Percentiles rank a stretch among this genome's conserved stretches.
phyloP scores from a whole-genome alignment of 345 rosid species.

The Geranium rotundifolium region DNA sequence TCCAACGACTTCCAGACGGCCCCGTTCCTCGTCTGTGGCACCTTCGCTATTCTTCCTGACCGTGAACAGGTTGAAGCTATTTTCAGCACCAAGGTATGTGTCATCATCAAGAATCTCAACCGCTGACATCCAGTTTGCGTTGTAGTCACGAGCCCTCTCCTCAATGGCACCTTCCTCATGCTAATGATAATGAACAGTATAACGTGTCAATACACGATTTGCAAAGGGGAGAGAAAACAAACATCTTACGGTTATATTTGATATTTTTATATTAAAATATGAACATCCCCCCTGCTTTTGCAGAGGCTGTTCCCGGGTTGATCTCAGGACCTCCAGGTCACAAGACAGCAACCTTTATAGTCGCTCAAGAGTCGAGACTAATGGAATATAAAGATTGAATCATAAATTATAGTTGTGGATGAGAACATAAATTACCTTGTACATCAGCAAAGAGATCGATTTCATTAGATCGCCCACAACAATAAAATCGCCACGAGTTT shows the following conservation, averaged over 20 bases:
- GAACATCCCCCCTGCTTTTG: not conserved
- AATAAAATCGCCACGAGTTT: conserved; percentile 93
- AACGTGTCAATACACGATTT: not conserved
- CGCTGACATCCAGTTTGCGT: conserved; percentile 89
- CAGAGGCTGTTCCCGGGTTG: too few species aligned
- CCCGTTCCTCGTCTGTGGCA: conserved; percentile 72
- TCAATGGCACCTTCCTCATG: conserved; percentile 88
- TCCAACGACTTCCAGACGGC: conserved; percentile 79
- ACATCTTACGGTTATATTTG: not conserved
- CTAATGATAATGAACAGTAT: conserved; percentile 23
- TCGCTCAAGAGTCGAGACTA: too few species aligned
- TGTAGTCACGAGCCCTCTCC: conserved; percentile 79
- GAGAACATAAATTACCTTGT: conserved; percentile 42
- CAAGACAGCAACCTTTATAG: too few species aligned
- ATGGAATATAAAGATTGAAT: too few species aligned
- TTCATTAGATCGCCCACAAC: conserved; percentile 93
- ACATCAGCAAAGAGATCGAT: conserved; percentile 78
- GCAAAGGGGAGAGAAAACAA: not conserved
- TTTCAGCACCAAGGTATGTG: conserved; percentile 74
- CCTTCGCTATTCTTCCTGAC: conserved; percentile 87
- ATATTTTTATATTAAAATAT: too few species aligned
- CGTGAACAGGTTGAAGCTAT: conserved; percentile 67
- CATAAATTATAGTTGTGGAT: not conserved
- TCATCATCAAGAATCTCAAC: conserved; percentile 90
- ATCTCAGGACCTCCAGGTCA: too few species aligned